A percentile compares a stretch with the other conserved stretches of the same genome.
phyloP scores from a whole-genome alignment of 768 basidiomycete genomes.

The Tulasnella sp. region DNA sequence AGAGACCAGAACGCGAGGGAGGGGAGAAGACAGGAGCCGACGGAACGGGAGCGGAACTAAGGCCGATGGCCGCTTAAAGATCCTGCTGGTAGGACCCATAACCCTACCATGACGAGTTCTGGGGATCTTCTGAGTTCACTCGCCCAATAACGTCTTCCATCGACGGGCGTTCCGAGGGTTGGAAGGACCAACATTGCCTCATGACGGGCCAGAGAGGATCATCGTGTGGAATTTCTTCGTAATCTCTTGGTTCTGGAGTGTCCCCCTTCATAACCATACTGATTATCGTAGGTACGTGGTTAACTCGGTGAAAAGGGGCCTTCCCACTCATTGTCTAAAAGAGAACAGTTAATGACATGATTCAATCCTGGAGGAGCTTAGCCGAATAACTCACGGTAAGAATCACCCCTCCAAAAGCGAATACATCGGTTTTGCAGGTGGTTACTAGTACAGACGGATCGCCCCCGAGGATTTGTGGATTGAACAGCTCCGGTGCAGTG shows the following conservation, averaged over 20 bases:
- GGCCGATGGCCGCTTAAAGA: no score
- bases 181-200: background rate
- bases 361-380: no score
- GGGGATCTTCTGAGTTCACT: no score
- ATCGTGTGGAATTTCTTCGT: background rate
- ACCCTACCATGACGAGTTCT: no score
- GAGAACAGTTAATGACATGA: no score
- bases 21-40: no score
- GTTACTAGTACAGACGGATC: no score
- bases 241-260: background rate
- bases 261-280: background rate
- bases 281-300: background rate
- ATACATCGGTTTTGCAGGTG: constrained; percentile 3
- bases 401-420: constrained; percentile 6
- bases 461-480: no score
- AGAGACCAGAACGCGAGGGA: no score
- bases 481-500: background rate
- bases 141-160: background rate
- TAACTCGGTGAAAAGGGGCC: background rate
- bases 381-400: background rate
- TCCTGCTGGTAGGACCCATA: no score
- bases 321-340: background rate
- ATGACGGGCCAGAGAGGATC: background rate
- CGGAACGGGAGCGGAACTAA: no score
- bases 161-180: background rate